A percentile compares a stretch with the other conserved stretches of the same genome.
phyloP scores from a whole-genome alignment of 352 stramenopile species.

The Phytophthora tubulina region DNA sequence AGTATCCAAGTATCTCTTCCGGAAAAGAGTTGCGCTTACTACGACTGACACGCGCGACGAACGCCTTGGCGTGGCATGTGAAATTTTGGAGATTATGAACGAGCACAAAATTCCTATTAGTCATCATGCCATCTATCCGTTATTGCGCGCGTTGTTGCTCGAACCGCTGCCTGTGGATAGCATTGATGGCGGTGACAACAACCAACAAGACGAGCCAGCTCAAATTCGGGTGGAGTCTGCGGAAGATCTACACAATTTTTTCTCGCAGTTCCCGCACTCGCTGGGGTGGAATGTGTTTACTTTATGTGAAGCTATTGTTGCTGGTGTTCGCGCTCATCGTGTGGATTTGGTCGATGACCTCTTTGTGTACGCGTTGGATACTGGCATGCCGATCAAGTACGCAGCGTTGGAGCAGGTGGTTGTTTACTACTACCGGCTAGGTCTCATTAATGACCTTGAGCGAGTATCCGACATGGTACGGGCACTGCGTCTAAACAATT shows the following conservation, averaged over 20 bases:
- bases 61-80: conserved; percentile 45
- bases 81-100: conserved; percentile 72
- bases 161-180: conserved; percentile 27
- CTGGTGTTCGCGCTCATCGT: conserved; percentile 56
- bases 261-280: conserved; percentile 53
- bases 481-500: conserved; percentile 75
- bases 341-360: conserved; percentile 68
- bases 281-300: conserved; percentile 73
- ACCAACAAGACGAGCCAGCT: conserved; percentile 2
- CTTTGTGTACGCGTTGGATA: conserved; percentile 68
- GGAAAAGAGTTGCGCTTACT: conserved; percentile 52
- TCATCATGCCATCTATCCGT: conserved; percentile 55
- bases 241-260: conserved; percentile 60
- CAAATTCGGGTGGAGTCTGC: conserved; percentile 33
- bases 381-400: conserved; percentile 80
- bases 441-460: conserved; percentile 67
- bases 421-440: conserved; percentile 74
- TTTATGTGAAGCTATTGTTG: conserved; percentile 74
- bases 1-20: conserved; percentile 74
- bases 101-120: conserved; percentile 58
- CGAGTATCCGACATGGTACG: conserved; percentile 73
- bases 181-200: conserved; percentile 22
- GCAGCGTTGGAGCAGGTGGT: conserved; percentile 76
- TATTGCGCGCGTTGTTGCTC: conserved; percentile 56
- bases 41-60: conserved; percentile 49